Evolutionary conservation across 176 grass and related monocot species (phyloP), one percentile per base, ranked within the genome.

Genomic region (barley (Hordeum vulgare)): DNA sequence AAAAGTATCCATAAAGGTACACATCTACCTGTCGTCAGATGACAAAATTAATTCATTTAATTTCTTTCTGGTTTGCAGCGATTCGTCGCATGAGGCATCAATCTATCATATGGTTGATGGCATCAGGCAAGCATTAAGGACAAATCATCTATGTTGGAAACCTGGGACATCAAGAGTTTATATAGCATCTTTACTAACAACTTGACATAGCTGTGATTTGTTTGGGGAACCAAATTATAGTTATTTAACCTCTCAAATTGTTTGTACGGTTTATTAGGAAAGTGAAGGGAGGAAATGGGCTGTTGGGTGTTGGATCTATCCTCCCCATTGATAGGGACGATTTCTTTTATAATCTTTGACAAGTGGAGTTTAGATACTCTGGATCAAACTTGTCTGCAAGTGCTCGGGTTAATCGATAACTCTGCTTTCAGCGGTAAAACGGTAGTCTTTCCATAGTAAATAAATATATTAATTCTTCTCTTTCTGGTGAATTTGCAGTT

Each of bases 91-190:
- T 45, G 15, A 39, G 42, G 42, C 76, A 74, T 86, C 76, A 54
- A 80, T 40, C 57, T 74, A 80, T 56, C 57, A 47, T 72, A 80
- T 74, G 33, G 29, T 70, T 29, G 21, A 11, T 61, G 42, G 71
- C 70, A 74, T 44, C 11, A 49, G 23, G 70, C 39, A 29, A 13
- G 70, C 39, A 80, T 66, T 29, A 39, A 40, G n/a, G 17, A 11
- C 67, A 54, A 64, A 80, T 4, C 68, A 86, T 74, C 17, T 63
- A 65, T 45, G 57, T 29, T 80, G 57, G 66, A 54, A 71, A 49
- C 40, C 21, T 62, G 62, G 63, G 58, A 60, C 5, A 53, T 33
- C n/a, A 54, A 64, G 2, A 74, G 39, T 77, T 82, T 17, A 47
- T 67, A 81, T 40, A 58, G 47, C 40, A 13, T 60, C 9, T 56